Percentiles rank a stretch among this genome's conserved stretches.
Evolutionary conservation across 768 basidiomycete species (phyloP).

Genomic region (Paxillus rubicundulus): DNA sequence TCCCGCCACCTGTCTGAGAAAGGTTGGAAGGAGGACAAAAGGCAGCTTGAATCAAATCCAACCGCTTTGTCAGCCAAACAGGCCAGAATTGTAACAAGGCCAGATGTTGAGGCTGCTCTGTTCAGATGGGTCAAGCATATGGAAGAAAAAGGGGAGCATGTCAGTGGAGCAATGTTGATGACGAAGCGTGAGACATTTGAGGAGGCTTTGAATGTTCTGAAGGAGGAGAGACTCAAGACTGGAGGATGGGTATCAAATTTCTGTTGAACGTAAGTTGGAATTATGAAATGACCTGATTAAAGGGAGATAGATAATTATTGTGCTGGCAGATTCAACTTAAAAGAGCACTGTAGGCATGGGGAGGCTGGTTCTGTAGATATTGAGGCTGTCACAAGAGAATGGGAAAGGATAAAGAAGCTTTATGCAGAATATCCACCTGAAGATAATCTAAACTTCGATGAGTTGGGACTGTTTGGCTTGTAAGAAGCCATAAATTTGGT

Average conservation of each 20-base stretch:
- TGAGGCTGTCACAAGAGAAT: no score
- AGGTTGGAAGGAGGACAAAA: constrained; percentile 1
- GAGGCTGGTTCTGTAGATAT: no score
- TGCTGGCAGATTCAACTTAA: no score
- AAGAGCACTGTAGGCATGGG: no score
- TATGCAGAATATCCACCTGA: no score
- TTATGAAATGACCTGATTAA: no score
- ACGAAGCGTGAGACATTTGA: constrained; percentile 26
- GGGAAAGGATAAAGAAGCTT: no score
- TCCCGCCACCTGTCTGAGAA: not conserved
- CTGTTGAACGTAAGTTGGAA: not conserved
- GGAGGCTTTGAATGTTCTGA: constrained; percentile 28
- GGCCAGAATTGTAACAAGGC: constrained; percentile 29
- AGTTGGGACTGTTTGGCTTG: no score
- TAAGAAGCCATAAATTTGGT: no score
- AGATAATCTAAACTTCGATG: no score
- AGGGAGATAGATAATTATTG: no score
- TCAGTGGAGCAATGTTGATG: constrained; percentile 12
- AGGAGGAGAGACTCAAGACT: constrained; percentile 15
- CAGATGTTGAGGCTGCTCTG: constrained; percentile 35
- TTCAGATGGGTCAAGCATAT: constrained; percentile 18
- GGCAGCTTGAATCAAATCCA: constrained; percentile 6
- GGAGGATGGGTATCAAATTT: constrained; percentile 6
- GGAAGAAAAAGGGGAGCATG: constrained; percentile 25
- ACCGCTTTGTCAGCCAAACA: no score